These are phyloP conservation scores for Tagetes erecta DNA, from an alignment of 129 eudicot genomes.

Conservation along the genomic window DNA sequence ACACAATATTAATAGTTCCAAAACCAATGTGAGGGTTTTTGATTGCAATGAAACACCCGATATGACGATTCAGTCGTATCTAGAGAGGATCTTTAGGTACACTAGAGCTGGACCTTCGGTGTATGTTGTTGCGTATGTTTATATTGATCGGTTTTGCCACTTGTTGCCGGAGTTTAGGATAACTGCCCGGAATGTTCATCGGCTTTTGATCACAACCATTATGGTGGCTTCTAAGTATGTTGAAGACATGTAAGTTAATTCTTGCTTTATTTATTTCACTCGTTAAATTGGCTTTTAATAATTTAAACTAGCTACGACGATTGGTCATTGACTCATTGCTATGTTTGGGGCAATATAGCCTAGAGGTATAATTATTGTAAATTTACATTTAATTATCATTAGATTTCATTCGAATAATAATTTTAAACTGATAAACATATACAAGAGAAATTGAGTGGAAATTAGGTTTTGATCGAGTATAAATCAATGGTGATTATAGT, in stretches of 20 bases:
- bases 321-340: too few species aligned
- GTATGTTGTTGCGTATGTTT: constrained; percentile 85
- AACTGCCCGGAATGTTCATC: constrained; percentile 75
- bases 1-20: constrained; percentile 22
- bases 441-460: too few species aligned
- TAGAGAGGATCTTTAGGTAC: constrained; percentile 85
- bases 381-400: too few species aligned
- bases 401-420: too few species aligned
- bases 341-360: too few species aligned
- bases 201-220: constrained; percentile 85
- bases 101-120: constrained; percentile 92
- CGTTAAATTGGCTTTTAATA: neutral
- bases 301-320: neutral
- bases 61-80: constrained; percentile 74
- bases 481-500: too few species aligned
- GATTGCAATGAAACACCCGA: constrained; percentile 77
- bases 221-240: constrained; percentile 97
- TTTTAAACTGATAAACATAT: too few species aligned
- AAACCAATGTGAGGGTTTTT: constrained; percentile 47
- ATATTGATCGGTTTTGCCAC: constrained; percentile 78
- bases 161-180: constrained; percentile 59
- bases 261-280: too few species aligned
- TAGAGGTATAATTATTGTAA: too few species aligned
- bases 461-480: too few species aligned
- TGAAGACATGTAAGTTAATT: constrained; percentile 81